A percentile compares a stretch with the other conserved stretches of the same genome.
Conservation (phyloP, 495 filamentous ascomycete genomes). For the Aspergillus leporis region DNA sequence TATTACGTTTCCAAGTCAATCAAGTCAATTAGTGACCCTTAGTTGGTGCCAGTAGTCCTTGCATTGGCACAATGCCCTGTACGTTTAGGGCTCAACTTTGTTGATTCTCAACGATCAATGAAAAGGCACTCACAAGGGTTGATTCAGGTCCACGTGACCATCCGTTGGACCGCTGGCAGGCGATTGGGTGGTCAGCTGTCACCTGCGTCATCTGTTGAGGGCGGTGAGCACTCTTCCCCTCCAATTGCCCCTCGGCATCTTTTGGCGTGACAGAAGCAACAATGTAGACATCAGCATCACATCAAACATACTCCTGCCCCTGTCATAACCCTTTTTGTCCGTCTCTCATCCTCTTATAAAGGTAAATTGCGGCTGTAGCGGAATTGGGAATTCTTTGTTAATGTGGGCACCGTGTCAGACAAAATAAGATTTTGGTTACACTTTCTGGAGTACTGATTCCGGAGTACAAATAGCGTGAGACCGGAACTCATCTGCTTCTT, state of each 20-base stretch:
- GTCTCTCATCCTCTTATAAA: background rate
- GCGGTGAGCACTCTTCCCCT: constrained; percentile 9
- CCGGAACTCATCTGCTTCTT: background rate
- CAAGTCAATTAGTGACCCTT: too few relatives aligned
- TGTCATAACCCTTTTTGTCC: background rate
- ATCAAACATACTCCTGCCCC: background rate
- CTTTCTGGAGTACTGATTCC: background rate
- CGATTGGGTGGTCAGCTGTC: background rate
- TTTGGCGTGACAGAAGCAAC: background rate
- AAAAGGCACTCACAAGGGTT: background rate
- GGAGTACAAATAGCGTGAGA: background rate
- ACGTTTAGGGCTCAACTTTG: background rate
- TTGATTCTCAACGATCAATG: background rate
- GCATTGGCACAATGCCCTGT: too few relatives aligned
- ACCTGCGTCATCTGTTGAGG: constrained; percentile 3
- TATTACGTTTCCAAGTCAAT: too few relatives aligned
- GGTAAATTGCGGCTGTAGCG: background rate
- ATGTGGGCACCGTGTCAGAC: background rate
- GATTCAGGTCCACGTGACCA: background rate
- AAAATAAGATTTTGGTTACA: background rate
- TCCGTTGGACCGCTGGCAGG: background rate
- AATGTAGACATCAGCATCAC: constrained; percentile 12
- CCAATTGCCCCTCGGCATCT: constrained; percentile 18
- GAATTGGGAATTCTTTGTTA: background rate
- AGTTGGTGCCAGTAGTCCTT: too few relatives aligned